These are phyloP conservation scores for Penicillium crystallinum DNA, from an alignment of 495 filamentous ascomycete genomes.

Conservation along the genomic window DNA sequence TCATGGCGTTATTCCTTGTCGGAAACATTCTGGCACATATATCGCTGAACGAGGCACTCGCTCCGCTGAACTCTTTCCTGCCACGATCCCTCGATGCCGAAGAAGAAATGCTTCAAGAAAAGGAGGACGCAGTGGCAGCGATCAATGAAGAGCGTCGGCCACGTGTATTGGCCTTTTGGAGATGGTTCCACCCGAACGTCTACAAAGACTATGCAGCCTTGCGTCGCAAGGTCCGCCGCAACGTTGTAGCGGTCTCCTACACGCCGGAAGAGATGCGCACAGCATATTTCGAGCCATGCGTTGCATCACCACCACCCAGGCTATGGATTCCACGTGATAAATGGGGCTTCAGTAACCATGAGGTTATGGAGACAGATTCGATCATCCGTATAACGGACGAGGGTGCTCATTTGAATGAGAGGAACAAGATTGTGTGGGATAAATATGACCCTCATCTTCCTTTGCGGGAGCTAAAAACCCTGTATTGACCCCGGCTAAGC, in stretches of 20 bases:
- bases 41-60: slow-evolving; percentile 66
- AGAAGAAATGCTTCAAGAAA: slow-evolving; percentile 35
- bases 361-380: slow-evolving; percentile 53
- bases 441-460: slow-evolving; percentile 41
- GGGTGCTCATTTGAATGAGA: slow-evolving; percentile 60
- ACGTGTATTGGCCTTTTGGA: slow-evolving; percentile 40
- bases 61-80: slow-evolving; percentile 70
- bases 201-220: slow-evolving; percentile 65
- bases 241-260: slow-evolving; percentile 48
- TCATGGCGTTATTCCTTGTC: slow-evolving; percentile 73
- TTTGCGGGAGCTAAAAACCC: slow-evolving; percentile 33
- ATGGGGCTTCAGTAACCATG: slow-evolving; percentile 57
- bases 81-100: slow-evolving; percentile 53
- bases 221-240: slow-evolving; percentile 62
- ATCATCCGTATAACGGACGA: slow-evolving; percentile 55
- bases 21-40: slow-evolving; percentile 75
- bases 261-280: slow-evolving; percentile 48
- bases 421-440: slow-evolving; percentile 56
- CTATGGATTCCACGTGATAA: slow-evolving; percentile 69
- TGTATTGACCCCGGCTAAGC: slow-evolving; percentile 25
- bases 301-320: slow-evolving; percentile 52
- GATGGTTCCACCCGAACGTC: slow-evolving; percentile 74
- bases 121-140: slow-evolving; percentile 28
- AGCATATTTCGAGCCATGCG: slow-evolving; percentile 64
- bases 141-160: slow-evolving; percentile 22